Evolutionary conservation across 1,284 basidiomycete genomes (phyloP).

Genomic region (Leccinum cinnamomeum): DNA sequence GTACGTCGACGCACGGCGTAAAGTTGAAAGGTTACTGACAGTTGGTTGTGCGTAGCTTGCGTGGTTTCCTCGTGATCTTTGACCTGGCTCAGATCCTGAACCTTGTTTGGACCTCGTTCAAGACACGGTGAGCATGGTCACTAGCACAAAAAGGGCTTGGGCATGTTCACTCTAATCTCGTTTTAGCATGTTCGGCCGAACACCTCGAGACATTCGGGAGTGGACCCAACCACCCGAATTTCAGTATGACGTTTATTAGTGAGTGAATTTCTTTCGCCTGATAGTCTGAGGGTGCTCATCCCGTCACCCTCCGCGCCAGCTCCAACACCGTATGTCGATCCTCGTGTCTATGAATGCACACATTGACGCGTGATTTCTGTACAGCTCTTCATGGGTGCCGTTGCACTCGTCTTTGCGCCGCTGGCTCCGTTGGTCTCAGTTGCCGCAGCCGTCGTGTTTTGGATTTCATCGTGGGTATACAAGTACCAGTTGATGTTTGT

Average conservation of each 20-base stretch:
- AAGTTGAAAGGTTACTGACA: conserved; percentile 13
- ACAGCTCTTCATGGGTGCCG: conserved; percentile 83
- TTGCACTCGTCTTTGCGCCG: conserved; percentile 89
- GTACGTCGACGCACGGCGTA: conserved; percentile 41
- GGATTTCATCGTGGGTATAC: conserved; percentile 80
- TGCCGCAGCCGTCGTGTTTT: conserved; percentile 78
- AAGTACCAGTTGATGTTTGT: conserved; percentile 96
- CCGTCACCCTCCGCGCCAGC: conserved; percentile 35
- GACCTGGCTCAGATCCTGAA: conserved; percentile 96
- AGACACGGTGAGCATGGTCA: conserved; percentile 54
- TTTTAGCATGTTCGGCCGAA: conserved; percentile 83
- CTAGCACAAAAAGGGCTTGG: background rate
- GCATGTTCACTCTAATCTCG: background rate
- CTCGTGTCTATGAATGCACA: conserved; percentile 14
- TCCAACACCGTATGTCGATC: conserved; percentile 56
- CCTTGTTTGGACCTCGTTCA: conserved; percentile 82
- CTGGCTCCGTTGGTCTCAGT: conserved; percentile 86
- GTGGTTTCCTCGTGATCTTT: conserved; percentile 92
- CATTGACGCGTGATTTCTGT: conserved; percentile 18
- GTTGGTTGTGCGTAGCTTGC: conserved; percentile 51
- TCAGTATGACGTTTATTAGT: conserved; percentile 90
- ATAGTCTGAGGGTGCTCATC: conserved; percentile 12
- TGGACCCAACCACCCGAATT: conserved; percentile 96
- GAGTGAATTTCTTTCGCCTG: conserved; percentile 32
- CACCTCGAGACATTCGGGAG: conserved; percentile 93